These are phyloP conservation scores for Vaccinium darrowii DNA, from an alignment of 148 eudicot species.

Conservation along the genomic window DNA sequence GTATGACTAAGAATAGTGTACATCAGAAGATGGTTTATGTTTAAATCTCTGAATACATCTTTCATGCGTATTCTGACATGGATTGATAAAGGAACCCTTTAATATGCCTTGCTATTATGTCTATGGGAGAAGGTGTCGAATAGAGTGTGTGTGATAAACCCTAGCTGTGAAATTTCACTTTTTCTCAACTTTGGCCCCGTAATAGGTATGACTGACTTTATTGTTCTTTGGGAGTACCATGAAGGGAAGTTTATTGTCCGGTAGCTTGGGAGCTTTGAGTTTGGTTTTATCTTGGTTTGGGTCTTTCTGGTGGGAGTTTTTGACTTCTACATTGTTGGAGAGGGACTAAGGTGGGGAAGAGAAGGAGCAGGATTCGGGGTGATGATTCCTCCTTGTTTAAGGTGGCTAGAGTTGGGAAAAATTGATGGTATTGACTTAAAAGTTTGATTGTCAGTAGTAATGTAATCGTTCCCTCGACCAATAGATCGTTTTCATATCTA, in stretches of 20 bases:
- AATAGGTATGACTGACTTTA: not conserved
- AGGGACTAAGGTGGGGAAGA: not conserved
- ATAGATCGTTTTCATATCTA: not conserved
- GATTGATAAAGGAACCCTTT: not conserved
- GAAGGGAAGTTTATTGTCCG: not conserved
- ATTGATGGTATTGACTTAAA: not conserved
- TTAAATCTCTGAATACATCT: not conserved
- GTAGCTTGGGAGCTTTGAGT: not conserved
- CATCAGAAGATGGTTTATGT: not conserved
- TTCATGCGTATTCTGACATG: not conserved
- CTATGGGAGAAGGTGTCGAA: not conserved
- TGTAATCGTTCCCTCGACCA: not conserved
- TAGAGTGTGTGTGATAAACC: not conserved
- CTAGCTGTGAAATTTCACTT: not conserved
- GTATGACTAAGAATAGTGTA: not conserved
- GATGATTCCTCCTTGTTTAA: not conserved
- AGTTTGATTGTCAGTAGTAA: not conserved
- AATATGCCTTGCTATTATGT: not conserved
- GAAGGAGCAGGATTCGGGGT: not conserved
- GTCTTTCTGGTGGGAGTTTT: not conserved
- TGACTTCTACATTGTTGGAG: not conserved
- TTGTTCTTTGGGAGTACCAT: not conserved
- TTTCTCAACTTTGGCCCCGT: not conserved
- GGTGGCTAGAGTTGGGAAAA: not conserved
- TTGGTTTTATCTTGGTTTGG: not conserved